Percentiles rank a stretch among this genome's conserved stretches.
These are phyloP conservation scores for Sporothrix phasma DNA, from an alignment of 2,329 filamentous ascomycete genomes.

Conservation along the genomic window DNA sequence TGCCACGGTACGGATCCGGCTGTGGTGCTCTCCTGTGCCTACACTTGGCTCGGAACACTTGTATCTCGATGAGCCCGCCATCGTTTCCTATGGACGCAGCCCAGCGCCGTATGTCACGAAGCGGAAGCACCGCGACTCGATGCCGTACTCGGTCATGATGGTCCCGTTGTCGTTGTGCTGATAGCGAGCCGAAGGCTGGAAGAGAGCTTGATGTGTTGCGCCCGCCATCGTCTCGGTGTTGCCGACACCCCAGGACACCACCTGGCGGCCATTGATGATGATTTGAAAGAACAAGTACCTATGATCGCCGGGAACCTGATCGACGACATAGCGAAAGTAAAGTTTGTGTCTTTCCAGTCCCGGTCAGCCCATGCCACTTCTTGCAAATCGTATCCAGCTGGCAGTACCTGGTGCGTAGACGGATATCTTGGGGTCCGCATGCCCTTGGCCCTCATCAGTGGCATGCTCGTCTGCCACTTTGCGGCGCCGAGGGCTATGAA, in stretches of 20 bases:
- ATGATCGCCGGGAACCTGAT: constrained; percentile 26
- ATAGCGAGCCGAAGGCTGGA: constrained; percentile 36
- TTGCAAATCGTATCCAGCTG: neutral
- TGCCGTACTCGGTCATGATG: constrained; percentile 29
- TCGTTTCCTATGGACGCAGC: constrained; percentile 38
- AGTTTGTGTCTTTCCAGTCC: constrained; percentile 35
- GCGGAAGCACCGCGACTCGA: constrained; percentile 41
- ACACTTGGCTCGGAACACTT: constrained; percentile 42
- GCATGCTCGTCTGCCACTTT: neutral
- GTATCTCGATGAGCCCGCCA: constrained; percentile 46
- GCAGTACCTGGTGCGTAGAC: constrained; percentile 46
- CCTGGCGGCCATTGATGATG: constrained; percentile 42
- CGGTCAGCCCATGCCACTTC: neutral
- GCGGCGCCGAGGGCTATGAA: constrained; percentile 10
- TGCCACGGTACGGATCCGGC: constrained; percentile 35
- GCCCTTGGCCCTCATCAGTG: constrained; percentile 16
- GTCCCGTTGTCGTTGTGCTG: constrained; percentile 30
- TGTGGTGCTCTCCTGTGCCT: constrained; percentile 34
- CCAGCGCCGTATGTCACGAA: constrained; percentile 33
- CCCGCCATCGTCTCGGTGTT: constrained; percentile 31
- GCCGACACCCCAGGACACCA: constrained; percentile 44
- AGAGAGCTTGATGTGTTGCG: constrained; percentile 32
- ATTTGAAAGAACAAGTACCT: constrained; percentile 45
- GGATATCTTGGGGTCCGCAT: constrained; percentile 35
- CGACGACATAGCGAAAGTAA: constrained; percentile 39